These are phyloP conservation scores for Malus sylvestris DNA, from an alignment of 306 rosid species.

Conservation along the genomic window DNA sequence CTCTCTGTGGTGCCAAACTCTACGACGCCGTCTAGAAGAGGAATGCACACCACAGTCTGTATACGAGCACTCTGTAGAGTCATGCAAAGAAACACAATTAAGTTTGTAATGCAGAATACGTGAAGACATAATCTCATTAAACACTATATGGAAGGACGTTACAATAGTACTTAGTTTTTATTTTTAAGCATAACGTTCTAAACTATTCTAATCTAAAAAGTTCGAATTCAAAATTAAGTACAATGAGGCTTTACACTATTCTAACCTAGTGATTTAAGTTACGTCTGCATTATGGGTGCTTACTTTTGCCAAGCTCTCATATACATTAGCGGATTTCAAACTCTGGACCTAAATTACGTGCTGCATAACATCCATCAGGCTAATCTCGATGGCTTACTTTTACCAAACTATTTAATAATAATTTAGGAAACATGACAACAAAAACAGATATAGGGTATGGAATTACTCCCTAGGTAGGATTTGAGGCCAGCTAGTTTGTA, in stretches of 20 bases:
- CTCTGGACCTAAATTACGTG: too few species aligned
- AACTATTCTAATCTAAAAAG: neutral
- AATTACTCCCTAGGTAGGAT: neutral
- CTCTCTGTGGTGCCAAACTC: slow-evolving; percentile 75
- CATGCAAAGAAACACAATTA: neutral
- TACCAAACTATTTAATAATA: neutral
- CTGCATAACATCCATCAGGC: too few species aligned
- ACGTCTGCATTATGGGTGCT: too few species aligned
- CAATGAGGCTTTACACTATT: too few species aligned
- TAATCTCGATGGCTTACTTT: too few species aligned
- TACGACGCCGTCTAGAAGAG: slow-evolving; percentile 80
- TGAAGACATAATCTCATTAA: neutral
- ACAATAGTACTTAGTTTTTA: neutral
- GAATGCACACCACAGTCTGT: slow-evolving; percentile 95
- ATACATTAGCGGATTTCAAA: too few species aligned
- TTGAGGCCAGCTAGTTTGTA: neutral
- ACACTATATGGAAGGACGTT: neutral
- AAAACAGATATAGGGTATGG: neutral
- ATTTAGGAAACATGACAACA: neutral
- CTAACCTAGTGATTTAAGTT: too few species aligned
- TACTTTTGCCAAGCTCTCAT: too few species aligned
- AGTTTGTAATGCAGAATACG: neutral
- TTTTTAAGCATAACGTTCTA: neutral
- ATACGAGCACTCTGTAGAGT: slow-evolving; percentile 69
- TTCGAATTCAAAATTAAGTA: too few species aligned